These are phyloP conservation scores for Mortierella claussenii DNA, from an alignment of 192 early-diverging fungal genomes.

Conservation along the genomic window DNA sequence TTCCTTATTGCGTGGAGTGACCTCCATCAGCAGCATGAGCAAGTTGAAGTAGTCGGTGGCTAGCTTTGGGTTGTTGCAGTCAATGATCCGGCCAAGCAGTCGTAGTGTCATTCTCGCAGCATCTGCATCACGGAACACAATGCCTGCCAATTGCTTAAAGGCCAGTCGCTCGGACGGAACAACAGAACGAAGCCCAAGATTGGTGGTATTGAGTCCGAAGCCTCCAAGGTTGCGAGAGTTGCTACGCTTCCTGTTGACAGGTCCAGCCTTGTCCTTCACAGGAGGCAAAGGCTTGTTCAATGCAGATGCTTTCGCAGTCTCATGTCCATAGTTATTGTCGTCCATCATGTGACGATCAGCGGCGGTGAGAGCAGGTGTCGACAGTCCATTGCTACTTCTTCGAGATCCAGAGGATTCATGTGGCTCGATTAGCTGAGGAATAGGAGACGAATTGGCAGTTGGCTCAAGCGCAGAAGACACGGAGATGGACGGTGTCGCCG, in stretches of 20 bases:
- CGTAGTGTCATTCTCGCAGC: conserved; percentile 55
- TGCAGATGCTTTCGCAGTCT: neutral
- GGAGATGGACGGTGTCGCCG: conserved; percentile 21
- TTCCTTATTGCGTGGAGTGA: conserved; percentile 57
- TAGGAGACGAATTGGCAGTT: neutral
- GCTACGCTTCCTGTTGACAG: conserved; percentile 48
- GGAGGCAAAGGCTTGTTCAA: conserved; percentile 1
- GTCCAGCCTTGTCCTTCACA: conserved; percentile 14
- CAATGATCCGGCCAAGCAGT: conserved; percentile 39
- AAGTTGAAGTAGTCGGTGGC: conserved; percentile 52
- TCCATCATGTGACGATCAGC: neutral
- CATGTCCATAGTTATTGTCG: neutral
- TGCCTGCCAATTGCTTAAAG: conserved; percentile 48
- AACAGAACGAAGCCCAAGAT: conserved; percentile 43
- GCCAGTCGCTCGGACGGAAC: conserved; percentile 37
- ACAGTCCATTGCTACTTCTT: conserved; percentile 23
- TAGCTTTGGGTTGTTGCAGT: conserved; percentile 47
- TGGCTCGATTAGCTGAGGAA: conserved; percentile 11
- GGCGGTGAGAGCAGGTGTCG: conserved; percentile 13
- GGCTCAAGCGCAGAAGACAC: conserved; percentile 25
- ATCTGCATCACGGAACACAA: conserved; percentile 53
- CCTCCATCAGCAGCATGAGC: conserved; percentile 56
- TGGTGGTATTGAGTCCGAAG: conserved; percentile 52
- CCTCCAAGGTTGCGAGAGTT: conserved; percentile 56
- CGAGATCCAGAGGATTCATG: conserved; percentile 22